These are phyloP conservation scores for Santalum album DNA, from an alignment of 164 flowering plant genomes.

Conservation along the genomic window DNA sequence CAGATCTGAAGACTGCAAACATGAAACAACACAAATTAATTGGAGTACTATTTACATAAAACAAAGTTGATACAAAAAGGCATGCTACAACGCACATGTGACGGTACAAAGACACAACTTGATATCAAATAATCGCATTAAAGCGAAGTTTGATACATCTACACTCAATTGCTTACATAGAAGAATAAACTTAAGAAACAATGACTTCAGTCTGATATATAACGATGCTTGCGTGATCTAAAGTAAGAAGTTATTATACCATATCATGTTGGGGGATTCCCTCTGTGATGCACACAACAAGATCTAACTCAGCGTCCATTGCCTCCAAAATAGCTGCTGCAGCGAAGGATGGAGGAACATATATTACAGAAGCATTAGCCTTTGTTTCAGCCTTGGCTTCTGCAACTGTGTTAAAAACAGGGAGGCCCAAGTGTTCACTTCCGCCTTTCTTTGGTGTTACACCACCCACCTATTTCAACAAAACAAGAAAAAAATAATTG, in stretches of 20 bases:
- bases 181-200: no score
- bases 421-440: constrained; percentile 90
- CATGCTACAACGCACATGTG: not conserved
- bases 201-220: no score
- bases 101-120: not conserved
- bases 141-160: not conserved
- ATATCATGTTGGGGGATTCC: constrained; percentile 99
- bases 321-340: constrained; percentile 96
- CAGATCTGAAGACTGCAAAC: no score
- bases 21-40: no score
- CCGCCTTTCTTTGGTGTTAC: constrained; percentile 97
- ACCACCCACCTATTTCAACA: constrained; percentile 72
- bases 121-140: not conserved
- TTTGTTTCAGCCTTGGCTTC: constrained; percentile 96
- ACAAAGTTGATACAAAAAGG: not conserved
- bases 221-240: no score
- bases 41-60: no score
- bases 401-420: constrained; percentile 93
- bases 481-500: not conserved
- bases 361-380: constrained; percentile 95
- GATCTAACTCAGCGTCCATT: constrained; percentile 92
- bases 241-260: constrained; percentile 31
- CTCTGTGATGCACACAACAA: constrained; percentile 94
- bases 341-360: constrained; percentile 98
- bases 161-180: not conserved